A percentile compares a stretch with the other conserved stretches of the same genome.
phyloP scores from a whole-genome alignment of 495 filamentous ascomycete genomes.

The Aspergillus coremiiformis region DNA sequence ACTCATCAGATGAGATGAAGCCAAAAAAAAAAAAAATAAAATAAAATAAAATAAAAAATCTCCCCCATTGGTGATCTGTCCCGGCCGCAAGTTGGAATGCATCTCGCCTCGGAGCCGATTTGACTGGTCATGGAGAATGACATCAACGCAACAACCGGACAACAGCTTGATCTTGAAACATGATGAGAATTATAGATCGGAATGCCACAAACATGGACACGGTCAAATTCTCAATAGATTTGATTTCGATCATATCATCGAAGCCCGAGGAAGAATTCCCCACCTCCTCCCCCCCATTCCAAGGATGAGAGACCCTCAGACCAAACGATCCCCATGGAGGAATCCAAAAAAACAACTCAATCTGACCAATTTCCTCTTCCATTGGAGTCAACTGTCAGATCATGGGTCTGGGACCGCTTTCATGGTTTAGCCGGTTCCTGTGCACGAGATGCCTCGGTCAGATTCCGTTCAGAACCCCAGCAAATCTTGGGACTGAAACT shows the following conservation, averaged over 20 bases:
- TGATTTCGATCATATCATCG: no score
- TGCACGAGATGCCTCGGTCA: conserved; percentile 16
- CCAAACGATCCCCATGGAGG: background rate
- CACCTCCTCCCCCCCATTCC: background rate
- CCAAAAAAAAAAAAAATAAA: no score
- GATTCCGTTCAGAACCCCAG: conserved; percentile 1
- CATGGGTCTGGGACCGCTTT: conserved; percentile 9
- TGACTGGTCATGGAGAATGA: background rate
- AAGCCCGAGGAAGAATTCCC: background rate
- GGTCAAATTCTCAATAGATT: background rate
- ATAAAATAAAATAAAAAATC: background rate
- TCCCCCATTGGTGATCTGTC: background rate
- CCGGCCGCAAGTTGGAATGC: background rate
- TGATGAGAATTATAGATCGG: background rate
- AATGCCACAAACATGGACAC: background rate
- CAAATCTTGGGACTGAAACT: conserved; percentile 2
- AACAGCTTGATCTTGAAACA: background rate
- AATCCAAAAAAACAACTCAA: conserved; percentile 3
- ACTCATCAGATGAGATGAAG: no score
- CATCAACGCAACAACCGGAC: background rate
- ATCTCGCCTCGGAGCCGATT: background rate
- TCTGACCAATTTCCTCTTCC: conserved; percentile 10
- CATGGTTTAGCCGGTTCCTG: conserved; percentile 2
- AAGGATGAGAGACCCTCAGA: background rate
- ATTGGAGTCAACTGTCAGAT: conserved; percentile 19